phyloP scores from a whole-genome alignment of 768 basidiomycete species.

The Amanita pallidorosea region DNA sequence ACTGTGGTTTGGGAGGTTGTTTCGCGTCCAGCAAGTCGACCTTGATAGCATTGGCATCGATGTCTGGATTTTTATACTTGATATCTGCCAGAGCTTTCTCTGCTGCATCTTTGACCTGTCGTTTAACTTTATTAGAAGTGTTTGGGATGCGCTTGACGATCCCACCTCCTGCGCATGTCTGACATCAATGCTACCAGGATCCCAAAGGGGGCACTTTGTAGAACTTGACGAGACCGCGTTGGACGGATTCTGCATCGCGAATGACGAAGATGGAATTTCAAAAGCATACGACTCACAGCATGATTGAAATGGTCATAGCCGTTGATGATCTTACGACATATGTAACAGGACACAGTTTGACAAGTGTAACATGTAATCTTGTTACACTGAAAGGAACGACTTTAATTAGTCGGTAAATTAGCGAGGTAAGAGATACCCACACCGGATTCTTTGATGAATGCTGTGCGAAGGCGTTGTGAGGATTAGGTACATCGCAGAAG shows the following conservation, averaged over 20 bases:
- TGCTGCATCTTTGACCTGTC: constrained; percentile 58
- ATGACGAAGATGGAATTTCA: constrained; percentile 7
- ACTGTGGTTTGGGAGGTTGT: background rate
- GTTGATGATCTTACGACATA: constrained; percentile 61
- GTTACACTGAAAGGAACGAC: constrained; percentile 56
- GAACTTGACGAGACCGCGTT: constrained; percentile 16
- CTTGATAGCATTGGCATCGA: constrained; percentile 45
- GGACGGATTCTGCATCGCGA: background rate
- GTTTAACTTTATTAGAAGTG: background rate
- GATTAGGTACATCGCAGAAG: background rate
- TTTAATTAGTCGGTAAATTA: background rate
- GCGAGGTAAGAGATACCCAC: constrained; percentile 29
- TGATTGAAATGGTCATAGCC: constrained; percentile 70
- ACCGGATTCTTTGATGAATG: constrained; percentile 71
- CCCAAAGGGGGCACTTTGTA: constrained; percentile 59
- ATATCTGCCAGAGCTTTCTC: constrained; percentile 56
- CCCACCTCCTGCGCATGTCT: constrained; percentile 58
- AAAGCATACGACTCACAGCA: background rate
- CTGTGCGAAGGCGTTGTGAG: constrained; percentile 22
- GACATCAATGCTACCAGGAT: constrained; percentile 39
- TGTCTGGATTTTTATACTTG: constrained; percentile 50
- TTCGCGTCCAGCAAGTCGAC: constrained; percentile 45
- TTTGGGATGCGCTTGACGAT: background rate
- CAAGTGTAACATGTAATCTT: constrained; percentile 83
- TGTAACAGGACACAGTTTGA: constrained; percentile 67